Base-by-base conservation (phyloP, 345 rosid species). In the Dipteronia sinensis region DNA sequence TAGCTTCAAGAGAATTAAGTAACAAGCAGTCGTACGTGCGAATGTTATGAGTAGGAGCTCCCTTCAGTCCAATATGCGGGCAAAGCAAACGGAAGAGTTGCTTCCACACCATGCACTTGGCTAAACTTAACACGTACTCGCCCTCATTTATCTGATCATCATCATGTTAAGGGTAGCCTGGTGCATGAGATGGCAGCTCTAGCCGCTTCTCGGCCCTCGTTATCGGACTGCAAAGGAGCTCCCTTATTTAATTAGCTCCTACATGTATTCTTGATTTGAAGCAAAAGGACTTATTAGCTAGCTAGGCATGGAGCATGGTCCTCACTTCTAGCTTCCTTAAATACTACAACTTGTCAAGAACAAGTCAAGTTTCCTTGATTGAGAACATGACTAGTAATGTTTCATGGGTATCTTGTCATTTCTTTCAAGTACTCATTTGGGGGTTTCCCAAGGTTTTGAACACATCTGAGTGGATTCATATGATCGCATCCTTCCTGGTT, bases 141-240 rank as follows among this genome's bases (percentile, higher is more conserved):
- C 4, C 15, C 4, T 3, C 10, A 7, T 31, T 46, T 27, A 27
- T 27, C 27, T 65, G 42, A 9, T 19, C 47, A 9, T 19, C 47
- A 1, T 62, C 15, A 62, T 29, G 40, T 84, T 83, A 80, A 87
- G 84, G 78, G 67, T 64, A 47, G 78, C 89, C 87, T 8, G 38
- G 74, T 81, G 89, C 94, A 90, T 85, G 92, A 86, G 80, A 81
- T 86, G 90, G 88, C 91, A 90, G 90, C 90, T 89, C 92, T 83
- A 59, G 59, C 89, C 86, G 34, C 86, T 42, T 46, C 87, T 84
- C 79, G 15, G 79, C 87, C n/a, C 89, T 83, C 82, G 64, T 8
- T 76, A 85, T 83, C 86, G 92, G 81, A 77, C 88, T 47, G 83
- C 58, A 87, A n/a, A 42, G 92, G 88, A 90, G 94, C 88, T 86